Evolutionary conservation across 192 early-diverging fungal species (phyloP), one percentile per base, ranked within the genome.

Genomic region (Phlyctochytrium arcticum): DNA sequence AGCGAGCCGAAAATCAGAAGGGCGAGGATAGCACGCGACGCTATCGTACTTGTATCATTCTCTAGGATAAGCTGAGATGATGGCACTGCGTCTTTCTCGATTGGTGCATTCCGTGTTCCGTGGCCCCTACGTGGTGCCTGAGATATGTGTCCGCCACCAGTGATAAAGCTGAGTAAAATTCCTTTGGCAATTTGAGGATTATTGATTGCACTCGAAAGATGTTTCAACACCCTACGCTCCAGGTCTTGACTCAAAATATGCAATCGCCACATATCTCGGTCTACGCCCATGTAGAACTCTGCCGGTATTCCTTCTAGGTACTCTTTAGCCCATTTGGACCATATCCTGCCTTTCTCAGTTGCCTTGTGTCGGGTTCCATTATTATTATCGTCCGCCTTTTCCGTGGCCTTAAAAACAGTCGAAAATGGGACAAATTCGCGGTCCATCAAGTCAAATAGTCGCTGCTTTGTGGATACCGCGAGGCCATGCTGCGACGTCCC

Each of bases 241-340:
- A 76, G 31, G 51, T 75, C 69, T 27, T 8, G 15, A 7, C 29
- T 36, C 2, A 75, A 56, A 10, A 53, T 9, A 31, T 54, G 37
- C 3, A 76, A 35, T 33, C 59, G 36, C 36, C 30, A 48, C 29
- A 58, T 9, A 46, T 76, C 74, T 47, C 71, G 32, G 29, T 76
- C 74, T 5, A 57, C 59, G 6, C 65, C 54, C 74, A 76, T 76
- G 19, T 58, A 48, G 57, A 72, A 76, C 5, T 64, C 49, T 0
- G 27, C 4, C 23, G 74, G 74, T 51, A 75, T 56, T 29, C 55
- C 48, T 6, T 31, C 54, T 39, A 75, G 37, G 2, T 56, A 12
- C 49, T 46, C 57, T 36, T 63, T 60, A 8, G 69, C 64, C 3
- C 53, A 34, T 6, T 31, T 12, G 10, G 46, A 53, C 74, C 63